Conservation (phyloP, 2,329 filamentous ascomycete species). For the Ophiostoma triangulosporum region DNA sequence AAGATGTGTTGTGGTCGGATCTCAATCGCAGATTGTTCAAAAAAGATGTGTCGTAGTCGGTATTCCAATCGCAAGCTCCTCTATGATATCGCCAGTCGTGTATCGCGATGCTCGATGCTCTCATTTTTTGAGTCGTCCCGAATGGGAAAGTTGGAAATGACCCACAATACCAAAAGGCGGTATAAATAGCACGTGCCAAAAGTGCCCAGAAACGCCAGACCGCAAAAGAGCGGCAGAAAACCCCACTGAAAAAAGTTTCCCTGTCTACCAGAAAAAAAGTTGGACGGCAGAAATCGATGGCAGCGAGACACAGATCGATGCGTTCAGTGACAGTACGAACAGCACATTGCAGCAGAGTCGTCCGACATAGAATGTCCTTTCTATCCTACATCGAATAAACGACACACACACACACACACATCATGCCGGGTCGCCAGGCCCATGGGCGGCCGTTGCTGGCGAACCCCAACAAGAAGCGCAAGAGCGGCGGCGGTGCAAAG, state of each 20-base stretch:
- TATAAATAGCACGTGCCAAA: background rate
- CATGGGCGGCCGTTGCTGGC: conserved; percentile 40
- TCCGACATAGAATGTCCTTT: too few species aligned
- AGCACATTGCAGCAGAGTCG: too few species aligned
- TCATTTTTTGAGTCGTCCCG: conserved; percentile 1
- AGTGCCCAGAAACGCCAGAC: too few species aligned
- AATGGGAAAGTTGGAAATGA: background rate
- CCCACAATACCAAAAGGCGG: background rate
- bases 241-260: conserved; percentile 11
- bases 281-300: background rate
- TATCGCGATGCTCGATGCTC: background rate
- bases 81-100: too few species aligned
- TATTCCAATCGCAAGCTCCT: too few species aligned
- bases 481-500: conserved; percentile 1
- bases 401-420: background rate
- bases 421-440: conserved; percentile 45
- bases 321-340: background rate
- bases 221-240: conserved; percentile 11
- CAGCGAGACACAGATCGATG: background rate
- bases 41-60: too few species aligned
- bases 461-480: conserved; percentile 13
- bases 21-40: too few species aligned
- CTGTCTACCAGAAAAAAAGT: background rate
- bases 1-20: background rate
- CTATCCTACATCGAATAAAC: background rate